Evolutionary conservation across 139 green algal species (phyloP).

Genomic region (Medakamo hakoo): DNA sequence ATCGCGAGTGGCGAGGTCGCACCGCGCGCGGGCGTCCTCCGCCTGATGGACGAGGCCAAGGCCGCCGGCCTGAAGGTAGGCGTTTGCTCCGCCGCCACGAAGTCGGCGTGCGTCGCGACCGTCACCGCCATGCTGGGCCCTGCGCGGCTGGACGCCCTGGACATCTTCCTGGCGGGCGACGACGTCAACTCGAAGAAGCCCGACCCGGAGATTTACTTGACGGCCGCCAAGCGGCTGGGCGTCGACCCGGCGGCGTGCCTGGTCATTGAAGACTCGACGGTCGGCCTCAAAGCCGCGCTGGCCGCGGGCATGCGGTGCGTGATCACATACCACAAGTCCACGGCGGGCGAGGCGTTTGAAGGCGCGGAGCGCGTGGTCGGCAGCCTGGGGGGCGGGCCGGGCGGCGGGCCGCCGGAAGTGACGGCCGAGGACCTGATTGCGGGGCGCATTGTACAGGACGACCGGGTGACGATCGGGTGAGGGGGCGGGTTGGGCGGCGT

Average conservation of each 20-base stretch:
- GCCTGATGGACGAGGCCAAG: slow-evolving; percentile 65
- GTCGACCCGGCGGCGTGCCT: slow-evolving; percentile 61
- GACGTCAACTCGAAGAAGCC: slow-evolving; percentile 59
- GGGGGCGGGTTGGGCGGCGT: too few species aligned
- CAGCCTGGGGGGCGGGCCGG: background rate
- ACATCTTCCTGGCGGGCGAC: slow-evolving; percentile 72
- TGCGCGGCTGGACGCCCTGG: slow-evolving; percentile 52
- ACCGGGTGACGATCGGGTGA: background rate
- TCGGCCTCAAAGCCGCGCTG: slow-evolving; percentile 75
- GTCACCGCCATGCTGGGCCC: slow-evolving; percentile 62
- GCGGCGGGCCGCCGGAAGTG: background rate
- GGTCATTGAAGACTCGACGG: slow-evolving; percentile 89
- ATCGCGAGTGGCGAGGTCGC: slow-evolving; percentile 34
- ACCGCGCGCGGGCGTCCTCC: slow-evolving; percentile 50
- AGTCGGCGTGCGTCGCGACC: slow-evolving; percentile 54
- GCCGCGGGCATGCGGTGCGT: slow-evolving; percentile 85
- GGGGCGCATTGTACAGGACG: background rate
- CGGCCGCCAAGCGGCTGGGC: slow-evolving; percentile 64
- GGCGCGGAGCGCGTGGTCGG: background rate
- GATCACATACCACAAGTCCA: slow-evolving; percentile 64
- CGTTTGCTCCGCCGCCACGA: slow-evolving; percentile 81
- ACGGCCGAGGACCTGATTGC: background rate
- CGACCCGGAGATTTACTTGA: slow-evolving; percentile 61
- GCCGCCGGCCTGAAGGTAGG: slow-evolving; percentile 43
- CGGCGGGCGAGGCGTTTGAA: slow-evolving; percentile 21